Evolutionary conservation across 139 green algal genomes (phyloP).

Genomic region (Microglena sp.): DNA sequence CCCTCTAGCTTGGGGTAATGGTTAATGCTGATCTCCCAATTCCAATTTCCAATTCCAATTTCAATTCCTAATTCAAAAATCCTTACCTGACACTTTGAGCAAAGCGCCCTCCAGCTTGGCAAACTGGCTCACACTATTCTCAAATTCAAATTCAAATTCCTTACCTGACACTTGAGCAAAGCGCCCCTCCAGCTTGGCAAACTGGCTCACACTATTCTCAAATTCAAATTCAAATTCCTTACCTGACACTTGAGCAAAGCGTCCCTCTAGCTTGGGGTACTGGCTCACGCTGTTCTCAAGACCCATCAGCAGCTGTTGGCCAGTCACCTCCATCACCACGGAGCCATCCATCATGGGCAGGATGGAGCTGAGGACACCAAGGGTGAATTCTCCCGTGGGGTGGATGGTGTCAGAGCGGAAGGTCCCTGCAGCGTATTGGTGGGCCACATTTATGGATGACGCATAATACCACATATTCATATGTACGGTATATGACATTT

Average conservation of each 20-base stretch:
- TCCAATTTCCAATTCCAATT: too few relatives aligned
- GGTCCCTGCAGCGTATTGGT: background rate
- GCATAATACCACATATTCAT: too few relatives aligned
- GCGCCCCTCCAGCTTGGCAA: constrained; percentile 55
- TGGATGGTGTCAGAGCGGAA: constrained; percentile 29
- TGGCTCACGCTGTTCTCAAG: constrained; percentile 61
- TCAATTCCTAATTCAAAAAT: too few relatives aligned
- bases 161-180: constrained; percentile 48
- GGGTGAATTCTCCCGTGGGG: constrained; percentile 33
- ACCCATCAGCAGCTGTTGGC: constrained; percentile 34
- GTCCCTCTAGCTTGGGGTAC: constrained; percentile 55
- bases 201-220: constrained; percentile 58
- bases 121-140: too few relatives aligned
- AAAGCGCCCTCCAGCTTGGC: too few relatives aligned
- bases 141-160: too few relatives aligned
- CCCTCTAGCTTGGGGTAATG: too few relatives aligned
- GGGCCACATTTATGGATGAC: too few relatives aligned
- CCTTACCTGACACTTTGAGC: too few relatives aligned
- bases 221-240: too few relatives aligned
- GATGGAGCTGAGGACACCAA: constrained; percentile 54
- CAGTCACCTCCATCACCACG: background rate
- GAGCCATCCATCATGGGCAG: constrained; percentile 61
- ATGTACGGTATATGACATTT: too few relatives aligned
- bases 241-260: constrained; percentile 52
- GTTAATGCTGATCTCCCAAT: too few relatives aligned